phyloP scores from a whole-genome alignment of 352 stramenopile species.

The Globisporangium yorkense region DNA sequence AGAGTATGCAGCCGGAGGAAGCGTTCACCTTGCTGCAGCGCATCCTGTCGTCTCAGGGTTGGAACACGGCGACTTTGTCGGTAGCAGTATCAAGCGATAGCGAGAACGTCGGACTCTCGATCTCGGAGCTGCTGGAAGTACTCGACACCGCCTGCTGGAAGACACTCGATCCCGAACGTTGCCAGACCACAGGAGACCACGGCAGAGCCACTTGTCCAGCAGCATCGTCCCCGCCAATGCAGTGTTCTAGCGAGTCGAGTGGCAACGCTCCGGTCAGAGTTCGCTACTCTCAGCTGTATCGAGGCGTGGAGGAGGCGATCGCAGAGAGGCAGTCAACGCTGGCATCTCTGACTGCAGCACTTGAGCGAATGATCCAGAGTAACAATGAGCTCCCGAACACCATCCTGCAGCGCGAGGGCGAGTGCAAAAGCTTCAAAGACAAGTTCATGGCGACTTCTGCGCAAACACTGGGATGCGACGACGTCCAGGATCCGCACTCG shows the following conservation, averaged over 20 bases:
- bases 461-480: conserved; percentile 7
- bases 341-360: conserved; percentile 12
- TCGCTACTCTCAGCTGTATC: conserved; percentile 28
- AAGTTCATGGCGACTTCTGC: conserved; percentile 9
- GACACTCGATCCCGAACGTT: conserved; percentile 1
- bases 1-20: conserved; percentile 21
- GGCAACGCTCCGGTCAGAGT: conserved; percentile 7
- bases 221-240: neutral
- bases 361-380: conserved; percentile 17
- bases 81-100: neutral
- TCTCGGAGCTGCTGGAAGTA: conserved; percentile 15
- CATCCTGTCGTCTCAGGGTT: neutral
- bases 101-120: neutral
- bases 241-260: neutral
- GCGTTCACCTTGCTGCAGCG: conserved; percentile 23
- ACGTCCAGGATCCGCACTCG: neutral
- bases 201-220: neutral
- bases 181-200: neutral
- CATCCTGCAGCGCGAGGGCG: conserved; percentile 17
- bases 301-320: conserved; percentile 24
- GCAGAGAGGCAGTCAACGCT: conserved; percentile 14
- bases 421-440: neutral
- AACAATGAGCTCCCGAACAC: conserved; percentile 27
- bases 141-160: conserved; percentile 39
- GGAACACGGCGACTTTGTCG: neutral